These are phyloP conservation scores for Blumeria hordei DNA, from an alignment of 2,329 filamentous ascomycete genomes.

Conservation along the genomic window DNA sequence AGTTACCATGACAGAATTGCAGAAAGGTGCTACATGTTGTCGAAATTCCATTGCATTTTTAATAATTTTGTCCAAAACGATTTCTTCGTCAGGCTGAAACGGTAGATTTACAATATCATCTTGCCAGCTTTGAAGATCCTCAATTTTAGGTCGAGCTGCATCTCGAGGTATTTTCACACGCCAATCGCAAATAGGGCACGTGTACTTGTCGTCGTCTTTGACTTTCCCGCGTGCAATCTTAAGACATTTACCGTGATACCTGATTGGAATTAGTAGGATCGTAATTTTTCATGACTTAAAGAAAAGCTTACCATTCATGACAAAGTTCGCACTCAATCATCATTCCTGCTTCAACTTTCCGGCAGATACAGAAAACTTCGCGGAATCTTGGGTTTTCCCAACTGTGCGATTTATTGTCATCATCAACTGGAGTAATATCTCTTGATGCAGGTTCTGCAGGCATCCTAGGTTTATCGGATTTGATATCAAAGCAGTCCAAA, in stretches of 20 bases:
- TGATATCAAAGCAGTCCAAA: constrained; percentile 70
- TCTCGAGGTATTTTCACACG: constrained; percentile 91
- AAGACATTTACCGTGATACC: constrained; percentile 93
- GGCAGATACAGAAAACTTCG: constrained; percentile 93
- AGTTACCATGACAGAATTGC: constrained; percentile 58
- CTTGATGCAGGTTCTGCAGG: constrained; percentile 82
- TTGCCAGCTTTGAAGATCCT: constrained; percentile 65
- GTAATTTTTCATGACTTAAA: neutral
- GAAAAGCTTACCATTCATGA: constrained; percentile 61
- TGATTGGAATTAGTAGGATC: constrained; percentile 15
- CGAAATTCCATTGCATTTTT: constrained; percentile 66
- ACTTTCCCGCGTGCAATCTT: constrained; percentile 96
- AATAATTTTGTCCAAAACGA: constrained; percentile 65
- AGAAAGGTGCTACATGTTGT: constrained; percentile 55
- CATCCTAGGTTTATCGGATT: constrained; percentile 59
- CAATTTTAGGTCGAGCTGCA: constrained; percentile 80
- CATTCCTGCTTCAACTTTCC: constrained; percentile 81
- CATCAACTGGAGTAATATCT: constrained; percentile 35
- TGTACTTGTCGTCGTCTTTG: constrained; percentile 96
- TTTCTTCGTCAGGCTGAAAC: constrained; percentile 90
- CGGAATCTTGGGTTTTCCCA: constrained; percentile 37
- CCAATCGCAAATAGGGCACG: constrained; percentile 94
- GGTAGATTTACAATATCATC: constrained; percentile 60
- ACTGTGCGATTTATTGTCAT: constrained; percentile 24
- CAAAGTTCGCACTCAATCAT: constrained; percentile 99